Evolutionary conservation across 441 rosid genomes (phyloP).

Genomic region (Gossypium schwendimanii): DNA sequence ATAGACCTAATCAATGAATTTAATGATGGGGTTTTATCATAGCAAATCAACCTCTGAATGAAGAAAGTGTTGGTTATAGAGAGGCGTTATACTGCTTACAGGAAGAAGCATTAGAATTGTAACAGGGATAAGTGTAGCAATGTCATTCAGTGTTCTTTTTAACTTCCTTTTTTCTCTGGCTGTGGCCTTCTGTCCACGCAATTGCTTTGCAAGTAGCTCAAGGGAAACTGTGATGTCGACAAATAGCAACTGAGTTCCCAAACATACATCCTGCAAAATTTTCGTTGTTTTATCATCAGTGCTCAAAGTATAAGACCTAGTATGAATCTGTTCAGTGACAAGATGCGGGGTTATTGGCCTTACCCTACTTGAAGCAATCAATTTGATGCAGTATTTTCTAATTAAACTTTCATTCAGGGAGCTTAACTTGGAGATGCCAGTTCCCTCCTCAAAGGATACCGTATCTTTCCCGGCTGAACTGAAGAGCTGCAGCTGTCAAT

Average conservation of each 20-base stretch:
- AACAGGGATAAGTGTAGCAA: slow-evolving; percentile 47
- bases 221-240: slow-evolving; percentile 38
- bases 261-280: slow-evolving; percentile 38
- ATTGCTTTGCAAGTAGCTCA: slow-evolving; percentile 37
- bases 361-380: slow-evolving; percentile 38
- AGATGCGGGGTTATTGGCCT: slow-evolving; percentile 15
- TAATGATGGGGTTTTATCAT: not conserved
- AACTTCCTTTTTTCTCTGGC: slow-evolving; percentile 42
- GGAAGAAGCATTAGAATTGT: slow-evolving; percentile 63
- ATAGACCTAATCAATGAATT: not conserved
- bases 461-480: slow-evolving; percentile 18
- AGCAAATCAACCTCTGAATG: not conserved
- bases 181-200: slow-evolving; percentile 34
- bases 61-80: not conserved
- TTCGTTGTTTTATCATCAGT: slow-evolving; percentile 4
- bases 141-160: slow-evolving; percentile 42
- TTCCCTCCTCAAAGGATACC: slow-evolving; percentile 12
- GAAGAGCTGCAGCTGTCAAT: slow-evolving; percentile 23
- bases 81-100: slow-evolving; percentile 29
- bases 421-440: slow-evolving; percentile 15
- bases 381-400: slow-evolving; percentile 36
- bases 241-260: slow-evolving; percentile 60
- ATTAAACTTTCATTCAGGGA: slow-evolving; percentile 25
- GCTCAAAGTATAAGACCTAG: not conserved
- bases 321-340: not conserved